Conservation (phyloP, 331 rosid species). For the Dryas integrifolia region DNA sequence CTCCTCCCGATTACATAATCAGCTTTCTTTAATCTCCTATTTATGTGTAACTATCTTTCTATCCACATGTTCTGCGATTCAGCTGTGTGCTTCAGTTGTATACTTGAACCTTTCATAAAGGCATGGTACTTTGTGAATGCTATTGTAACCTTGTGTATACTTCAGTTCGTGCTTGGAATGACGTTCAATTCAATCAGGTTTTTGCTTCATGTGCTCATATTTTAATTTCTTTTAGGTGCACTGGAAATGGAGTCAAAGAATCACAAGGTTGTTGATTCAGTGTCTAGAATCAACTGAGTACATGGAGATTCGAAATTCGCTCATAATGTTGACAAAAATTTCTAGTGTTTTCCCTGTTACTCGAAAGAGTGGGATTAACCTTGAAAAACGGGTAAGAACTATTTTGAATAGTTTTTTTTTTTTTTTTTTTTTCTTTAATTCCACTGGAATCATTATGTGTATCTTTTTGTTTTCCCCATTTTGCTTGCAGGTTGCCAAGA, state of each 20-base stretch:
- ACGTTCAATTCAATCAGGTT: background rate
- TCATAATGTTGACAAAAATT: constrained; percentile 85
- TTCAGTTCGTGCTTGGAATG: background rate
- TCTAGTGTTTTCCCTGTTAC: constrained; percentile 96
- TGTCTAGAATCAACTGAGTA: constrained; percentile 95
- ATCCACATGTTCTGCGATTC: background rate
- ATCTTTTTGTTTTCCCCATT: background rate
- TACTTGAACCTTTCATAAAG: background rate
- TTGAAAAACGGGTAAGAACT: constrained; percentile 81
- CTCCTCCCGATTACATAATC: background rate
- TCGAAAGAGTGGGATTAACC: constrained; percentile 88
- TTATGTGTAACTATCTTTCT: background rate
- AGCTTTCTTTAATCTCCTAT: background rate
- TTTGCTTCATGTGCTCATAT: constrained; percentile 2
- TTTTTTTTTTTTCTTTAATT: constrained; percentile 10
- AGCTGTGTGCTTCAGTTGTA: background rate
- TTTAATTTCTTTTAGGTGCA: constrained; percentile 59
- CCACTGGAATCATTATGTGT: background rate
- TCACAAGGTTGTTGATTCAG: constrained; percentile 79
- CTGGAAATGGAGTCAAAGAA: constrained; percentile 99
- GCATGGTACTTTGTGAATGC: background rate
- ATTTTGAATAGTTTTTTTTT: constrained; percentile 13
- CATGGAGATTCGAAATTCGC: constrained; percentile 98
- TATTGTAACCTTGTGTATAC: background rate
- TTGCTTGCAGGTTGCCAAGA: constrained; percentile 80